Conservation (phyloP, 2,329 filamentous ascomycete species). For the Xylariaceae sp. region DNA sequence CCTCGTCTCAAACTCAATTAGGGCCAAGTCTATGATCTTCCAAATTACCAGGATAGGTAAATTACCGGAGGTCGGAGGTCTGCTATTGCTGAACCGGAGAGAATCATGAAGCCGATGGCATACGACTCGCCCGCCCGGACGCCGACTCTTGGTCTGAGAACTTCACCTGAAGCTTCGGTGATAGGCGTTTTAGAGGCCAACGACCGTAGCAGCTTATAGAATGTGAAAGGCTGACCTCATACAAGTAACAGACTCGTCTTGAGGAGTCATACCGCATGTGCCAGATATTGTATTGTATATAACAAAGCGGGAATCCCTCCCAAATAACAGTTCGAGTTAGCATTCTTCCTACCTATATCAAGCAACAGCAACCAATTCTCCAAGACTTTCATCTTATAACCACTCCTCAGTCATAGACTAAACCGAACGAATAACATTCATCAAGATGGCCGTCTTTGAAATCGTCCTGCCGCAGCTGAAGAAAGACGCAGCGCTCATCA, state of each 20-base stretch:
- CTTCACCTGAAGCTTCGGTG: no score
- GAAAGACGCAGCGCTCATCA: slow-evolving; percentile 10
- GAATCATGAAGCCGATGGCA: no score
- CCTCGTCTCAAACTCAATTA: neutral
- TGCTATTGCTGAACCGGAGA: no score
- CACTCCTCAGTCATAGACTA: neutral
- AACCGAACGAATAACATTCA: neutral
- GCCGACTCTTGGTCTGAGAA: no score
- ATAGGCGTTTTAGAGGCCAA: no score
- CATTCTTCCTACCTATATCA: neutral
- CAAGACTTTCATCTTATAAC: neutral
- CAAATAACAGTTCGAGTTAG: neutral
- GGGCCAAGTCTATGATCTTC: neutral
- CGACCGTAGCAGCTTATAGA: no score
- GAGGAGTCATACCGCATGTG: no score
- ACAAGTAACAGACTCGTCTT: no score
- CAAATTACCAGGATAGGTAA: neutral
- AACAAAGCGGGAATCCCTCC: neutral
- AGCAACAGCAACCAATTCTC: neutral
- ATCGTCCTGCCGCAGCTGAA: slow-evolving; percentile 9
- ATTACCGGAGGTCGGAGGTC: no score
- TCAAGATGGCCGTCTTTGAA: slow-evolving; percentile 22
- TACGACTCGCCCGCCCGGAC: no score
- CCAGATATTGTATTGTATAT: slow-evolving; percentile 1
- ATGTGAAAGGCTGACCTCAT: neutral